Base-by-base conservation (phyloP, 441 rosid genomes). In the Macaranga tanarius region DNA sequence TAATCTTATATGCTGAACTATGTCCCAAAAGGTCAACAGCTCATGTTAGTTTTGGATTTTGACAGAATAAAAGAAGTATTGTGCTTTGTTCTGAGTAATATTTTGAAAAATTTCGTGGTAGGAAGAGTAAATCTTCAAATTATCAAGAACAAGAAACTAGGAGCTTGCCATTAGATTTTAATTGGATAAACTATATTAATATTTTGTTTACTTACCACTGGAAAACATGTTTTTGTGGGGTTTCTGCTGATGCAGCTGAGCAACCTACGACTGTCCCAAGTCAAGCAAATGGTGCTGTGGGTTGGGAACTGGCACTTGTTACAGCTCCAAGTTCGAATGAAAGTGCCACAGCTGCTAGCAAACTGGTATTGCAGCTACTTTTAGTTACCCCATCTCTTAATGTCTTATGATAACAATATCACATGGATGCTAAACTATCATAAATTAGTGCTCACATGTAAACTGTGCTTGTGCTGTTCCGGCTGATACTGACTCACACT, bases 301-400 rank as follows among this genome's bases (percentile, higher is more conserved):
- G 98, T 77, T 93, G 98, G 98, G 98, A 93, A 82, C 67, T 93
- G 71, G 96, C 98, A 11, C 92, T 93, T 72, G 95, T 93, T 67
- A 86, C 94, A 59, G 90, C 94, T 73, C 90, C 98, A 47, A 93
- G 97, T 82, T 89, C 94, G 67, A 93, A 89, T 75, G 95, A 80
- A 51, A 82, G 73, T 67, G 90, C 92, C 8, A 47, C 87, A 54
- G 81, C 90, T 67, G 82, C 90, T 58, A 91, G 93, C 82, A 90
- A 89, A 81, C 79, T 93, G 93, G 98, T 93, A 89, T 45, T 34
- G 54, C 52, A 66, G 62, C 73, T 26, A 42, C 19, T 26, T 25
- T 67, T 51, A 9, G 15, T 72, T 65, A 25, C 65, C 13, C 26
- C 61, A 9, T 12, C 51, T 28, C 34, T 71, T 55, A 26, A 44